Evolutionary conservation across 2,329 filamentous ascomycete species (phyloP).

Genomic region (Claviceps pazoutovae): DNA sequence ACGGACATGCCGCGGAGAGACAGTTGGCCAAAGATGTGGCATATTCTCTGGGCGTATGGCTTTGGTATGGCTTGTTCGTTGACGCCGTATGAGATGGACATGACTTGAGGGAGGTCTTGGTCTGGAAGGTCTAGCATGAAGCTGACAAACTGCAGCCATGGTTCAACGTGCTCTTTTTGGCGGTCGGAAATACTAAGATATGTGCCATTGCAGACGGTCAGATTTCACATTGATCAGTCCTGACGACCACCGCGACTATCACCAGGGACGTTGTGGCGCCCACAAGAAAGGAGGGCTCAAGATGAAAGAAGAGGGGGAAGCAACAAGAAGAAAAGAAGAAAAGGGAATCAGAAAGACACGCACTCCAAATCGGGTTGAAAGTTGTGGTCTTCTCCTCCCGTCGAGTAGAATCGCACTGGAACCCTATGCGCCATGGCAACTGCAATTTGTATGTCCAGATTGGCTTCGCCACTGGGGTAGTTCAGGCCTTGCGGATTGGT

Average conservation of each 20-base stretch:
- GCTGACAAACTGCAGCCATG: conserved; percentile 49
- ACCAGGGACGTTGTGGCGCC: too few species aligned
- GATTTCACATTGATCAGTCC: too few species aligned
- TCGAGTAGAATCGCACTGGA: conserved; percentile 19
- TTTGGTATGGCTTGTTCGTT: conserved; percentile 49
- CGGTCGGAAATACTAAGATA: conserved; percentile 12
- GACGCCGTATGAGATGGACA: conserved; percentile 59
- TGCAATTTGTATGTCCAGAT: conserved; percentile 25
- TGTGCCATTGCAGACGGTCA: not conserved
- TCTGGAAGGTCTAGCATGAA: conserved; percentile 42
- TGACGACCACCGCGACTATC: too few species aligned
- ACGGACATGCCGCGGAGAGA: conserved; percentile 52
- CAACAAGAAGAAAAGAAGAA: too few species aligned
- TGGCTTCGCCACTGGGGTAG: conserved; percentile 19
- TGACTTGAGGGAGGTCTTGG: conserved; percentile 43
- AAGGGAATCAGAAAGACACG: conserved; percentile 6
- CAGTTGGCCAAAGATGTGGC: conserved; percentile 48
- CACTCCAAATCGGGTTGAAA: conserved; percentile 22
- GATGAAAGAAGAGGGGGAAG: too few species aligned
- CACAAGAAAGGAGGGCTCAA: too few species aligned
- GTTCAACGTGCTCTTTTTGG: conserved; percentile 40
- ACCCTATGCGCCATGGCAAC: conserved; percentile 20
- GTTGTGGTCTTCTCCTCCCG: conserved; percentile 18
- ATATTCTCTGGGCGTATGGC: conserved; percentile 37
- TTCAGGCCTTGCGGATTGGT: conserved; percentile 29